Evolutionary conservation across 139 green algal species (phyloP), one percentile per base, ranked within the genome.

Genomic region (Marvania coccoides): DNA sequence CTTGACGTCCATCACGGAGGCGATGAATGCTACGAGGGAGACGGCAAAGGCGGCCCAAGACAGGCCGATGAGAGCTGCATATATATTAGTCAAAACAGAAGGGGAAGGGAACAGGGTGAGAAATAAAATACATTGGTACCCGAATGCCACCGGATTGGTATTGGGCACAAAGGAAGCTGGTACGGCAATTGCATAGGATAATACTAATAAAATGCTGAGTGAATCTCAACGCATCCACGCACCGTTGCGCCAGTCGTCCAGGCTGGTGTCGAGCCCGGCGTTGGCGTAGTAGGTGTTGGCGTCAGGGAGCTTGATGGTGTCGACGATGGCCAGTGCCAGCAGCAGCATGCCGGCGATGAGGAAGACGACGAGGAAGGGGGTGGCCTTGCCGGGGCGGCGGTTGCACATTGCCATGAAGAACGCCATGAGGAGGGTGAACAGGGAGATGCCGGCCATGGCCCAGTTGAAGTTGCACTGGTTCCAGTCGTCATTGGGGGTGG

Each of bases 401-500:
- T 12, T 59, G 48, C 48, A 59, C 10, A 59, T 28, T 28, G 9
- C 12, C 9, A 59, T 28, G 48, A 59, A 59, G 9, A 8, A 12
- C 9, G 12, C 12, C 9, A 59, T 9, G 9, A 59, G 19, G 10
- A 12, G 19, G 9, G 37, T 28, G 12, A 59, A 59, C 19, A 8
- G 10, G 12, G 30, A 28, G 37, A 59, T 59, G 37, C 30, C 9
- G 12, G 48, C 12, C 9, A 12, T 28, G 37, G 48, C 12, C 48
- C 48, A 59, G 48, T 59, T 59, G 9, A 9, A 59, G 12, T 59
- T 40, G 12, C 48, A 59, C 35, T 40, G 48, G 37, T 59, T 59
- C 9, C 10, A 23, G 37, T 9, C 19, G 9, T 59, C 9, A 12
- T 59, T 59, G 19, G 48, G 48, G 35, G 48, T 28, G 9, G 9